Evolutionary conservation across 2,329 filamentous ascomycete genomes (phyloP).

Genomic region (Pestalotiopsis sp.): DNA sequence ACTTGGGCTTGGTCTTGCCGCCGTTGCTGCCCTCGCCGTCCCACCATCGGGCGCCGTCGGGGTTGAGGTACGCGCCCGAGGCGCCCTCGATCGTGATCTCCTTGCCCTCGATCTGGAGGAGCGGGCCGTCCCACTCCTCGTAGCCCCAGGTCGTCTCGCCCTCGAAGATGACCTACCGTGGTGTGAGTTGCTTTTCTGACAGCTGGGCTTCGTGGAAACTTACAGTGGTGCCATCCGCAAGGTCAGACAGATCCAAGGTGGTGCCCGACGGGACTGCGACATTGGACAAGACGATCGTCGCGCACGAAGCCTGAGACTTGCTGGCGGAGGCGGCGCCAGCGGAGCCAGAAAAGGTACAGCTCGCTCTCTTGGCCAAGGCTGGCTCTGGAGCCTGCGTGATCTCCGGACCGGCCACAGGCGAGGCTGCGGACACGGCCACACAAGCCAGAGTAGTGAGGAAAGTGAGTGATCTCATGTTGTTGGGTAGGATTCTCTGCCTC

Average conservation of each 20-base stretch:
- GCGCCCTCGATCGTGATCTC: slow-evolving; percentile 10
- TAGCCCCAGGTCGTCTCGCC: slow-evolving; percentile 13
- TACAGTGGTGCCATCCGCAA: slow-evolving; percentile 41
- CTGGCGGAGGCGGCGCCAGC: slow-evolving; percentile 11
- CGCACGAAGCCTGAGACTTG: slow-evolving; percentile 11
- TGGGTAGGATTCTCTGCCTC: not conserved
- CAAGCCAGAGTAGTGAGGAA: not conserved
- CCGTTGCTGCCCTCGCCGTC: slow-evolving; percentile 39
- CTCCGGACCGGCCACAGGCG: slow-evolving; percentile 3
- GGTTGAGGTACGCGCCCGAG: slow-evolving; percentile 2
- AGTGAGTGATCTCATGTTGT: slow-evolving; percentile 6
- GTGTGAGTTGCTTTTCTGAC: not conserved
- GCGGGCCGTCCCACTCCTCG: slow-evolving; percentile 10
- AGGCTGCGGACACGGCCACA: slow-evolving; percentile 2
- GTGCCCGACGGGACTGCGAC: slow-evolving; percentile 9
- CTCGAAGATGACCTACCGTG: slow-evolving; percentile 16
- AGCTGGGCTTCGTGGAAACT: not conserved
- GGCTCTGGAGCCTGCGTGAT: slow-evolving; percentile 10
- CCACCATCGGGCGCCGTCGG: slow-evolving; percentile 21
- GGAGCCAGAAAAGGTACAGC: slow-evolving; percentile 12
- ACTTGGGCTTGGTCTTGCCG: slow-evolving; percentile 41
- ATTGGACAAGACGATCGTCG: slow-evolving; percentile 10
- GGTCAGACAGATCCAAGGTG: slow-evolving; percentile 8
- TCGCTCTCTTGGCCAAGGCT: slow-evolving; percentile 7
- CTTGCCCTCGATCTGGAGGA: slow-evolving; percentile 12